Evolutionary conservation across 441 rosid genomes (phyloP).

Genomic region (Capsella rubella): DNA sequence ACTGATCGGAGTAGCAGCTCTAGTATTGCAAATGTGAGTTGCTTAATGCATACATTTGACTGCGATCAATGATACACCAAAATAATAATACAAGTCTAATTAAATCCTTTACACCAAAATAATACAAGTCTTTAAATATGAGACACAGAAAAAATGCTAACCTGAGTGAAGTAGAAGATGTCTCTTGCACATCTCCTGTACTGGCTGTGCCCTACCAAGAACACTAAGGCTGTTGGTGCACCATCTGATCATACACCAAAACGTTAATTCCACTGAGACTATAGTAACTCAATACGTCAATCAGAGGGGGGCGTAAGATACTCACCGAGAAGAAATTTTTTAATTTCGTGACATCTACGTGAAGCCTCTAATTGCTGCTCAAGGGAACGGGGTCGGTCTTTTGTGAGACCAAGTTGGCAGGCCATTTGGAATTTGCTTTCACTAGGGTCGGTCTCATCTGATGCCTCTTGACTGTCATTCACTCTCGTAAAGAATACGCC

Average conservation of each 20-base stretch:
- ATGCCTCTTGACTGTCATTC: conserved; percentile 46
- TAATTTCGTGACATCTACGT: conserved; percentile 85
- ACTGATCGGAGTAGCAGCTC: conserved; percentile 71
- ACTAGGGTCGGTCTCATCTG: conserved; percentile 50
- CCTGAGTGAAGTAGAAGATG: conserved; percentile 96
- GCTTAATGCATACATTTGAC: conserved; percentile 87
- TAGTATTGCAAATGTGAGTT: conserved; percentile 71
- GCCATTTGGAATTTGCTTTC: too few species aligned
- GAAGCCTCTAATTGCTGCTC: conserved; percentile 88
- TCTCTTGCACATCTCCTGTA: conserved; percentile 94
- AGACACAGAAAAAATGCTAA: conserved; percentile 31
- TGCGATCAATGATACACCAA: conserved; percentile 44
- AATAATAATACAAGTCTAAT: too few species aligned
- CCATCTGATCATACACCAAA: conserved; percentile 63
- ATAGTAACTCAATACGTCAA: not conserved
- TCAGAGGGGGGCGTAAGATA: conserved; percentile 9
- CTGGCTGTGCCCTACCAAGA: conserved; percentile 88
- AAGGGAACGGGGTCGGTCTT: too few species aligned
- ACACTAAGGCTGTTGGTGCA: conserved; percentile 85
- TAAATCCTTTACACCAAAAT: not conserved
- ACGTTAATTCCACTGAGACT: conserved; percentile 11
- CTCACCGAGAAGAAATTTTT: conserved; percentile 87
- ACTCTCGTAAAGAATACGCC: conserved; percentile 79
- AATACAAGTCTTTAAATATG: not conserved
- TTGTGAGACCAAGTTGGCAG: too few species aligned